Base-by-base conservation (phyloP, 768 basidiomycete genomes). In the Kwoniella sp. region DNA sequence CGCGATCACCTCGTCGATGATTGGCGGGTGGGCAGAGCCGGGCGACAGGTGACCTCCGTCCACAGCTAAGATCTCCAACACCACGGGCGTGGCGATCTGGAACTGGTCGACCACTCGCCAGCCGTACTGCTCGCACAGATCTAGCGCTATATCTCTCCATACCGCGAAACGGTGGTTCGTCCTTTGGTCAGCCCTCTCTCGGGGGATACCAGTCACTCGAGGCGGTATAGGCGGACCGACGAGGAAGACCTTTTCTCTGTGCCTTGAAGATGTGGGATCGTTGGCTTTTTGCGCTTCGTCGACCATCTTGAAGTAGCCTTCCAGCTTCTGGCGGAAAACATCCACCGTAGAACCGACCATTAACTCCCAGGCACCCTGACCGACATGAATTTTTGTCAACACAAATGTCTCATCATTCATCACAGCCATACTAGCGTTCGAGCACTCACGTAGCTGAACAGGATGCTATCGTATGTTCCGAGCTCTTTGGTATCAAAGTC, bases 61-160 rank as follows among this genome's bases (percentile, higher is more conserved):
- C 30, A 48, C 64, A 15, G 57, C 48, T 3, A 51, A 34, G 31
- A 65, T 65, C 48, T 65, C 64, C 50, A 65, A 25, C 5, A 41
- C 41, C 9, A 65, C 25, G 13, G 64, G 64, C 58, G 58, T 58
- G 31, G 55, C 64, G 28, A 54, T 37, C 22, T 59, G 48, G 47
- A 55, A 65, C 37, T 65, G 64, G 47, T 65, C 64, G 2, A 65
- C 58, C 11, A 65, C 47, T 52, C 57, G 22, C 64, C 64, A 65
- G 5, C 58, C 64, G 12, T 54, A 56, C 37, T 59, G 55, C 25
- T 29, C 11, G 1, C 51, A 11, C 12, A 58, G 23, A 13, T 56
- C 28, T 15, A 53, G 57, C 7, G 64, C 52, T 2, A 55, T 47
- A 8, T 34, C 31, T n/a, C 58, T 51, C 34, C 41, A 65, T 25